Percentiles rank a stretch among this genome's conserved stretches.
These are phyloP conservation scores for Exophiala lecanii-corni DNA, from an alignment of 2,329 filamentous ascomycete species.

Conservation along the genomic window DNA sequence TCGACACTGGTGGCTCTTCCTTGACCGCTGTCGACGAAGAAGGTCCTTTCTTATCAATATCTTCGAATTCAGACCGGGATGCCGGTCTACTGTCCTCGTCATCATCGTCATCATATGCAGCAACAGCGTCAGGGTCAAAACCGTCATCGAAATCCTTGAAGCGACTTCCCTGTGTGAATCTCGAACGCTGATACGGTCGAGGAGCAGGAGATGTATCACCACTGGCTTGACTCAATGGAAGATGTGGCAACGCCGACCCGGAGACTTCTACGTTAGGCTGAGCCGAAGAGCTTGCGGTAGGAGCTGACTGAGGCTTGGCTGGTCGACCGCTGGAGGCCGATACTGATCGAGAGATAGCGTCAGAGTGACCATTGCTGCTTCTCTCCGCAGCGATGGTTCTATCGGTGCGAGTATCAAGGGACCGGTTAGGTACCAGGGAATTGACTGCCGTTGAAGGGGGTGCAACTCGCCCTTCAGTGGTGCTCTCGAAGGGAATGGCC, in stretches of 20 bases:
- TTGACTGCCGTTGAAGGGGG: constrained; percentile 19
- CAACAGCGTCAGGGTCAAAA: constrained; percentile 39
- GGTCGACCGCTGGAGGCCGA: not conserved
- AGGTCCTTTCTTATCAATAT: not conserved
- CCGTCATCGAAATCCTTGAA: constrained; percentile 72
- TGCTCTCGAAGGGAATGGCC: constrained; percentile 53
- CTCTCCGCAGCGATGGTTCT: constrained; percentile 4
- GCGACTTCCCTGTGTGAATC: constrained; percentile 34
- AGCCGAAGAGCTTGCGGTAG: constrained; percentile 32
- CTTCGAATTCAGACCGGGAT: constrained; percentile 2
- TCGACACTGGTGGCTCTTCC: constrained; percentile 26
- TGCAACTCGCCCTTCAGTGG: constrained; percentile 12
- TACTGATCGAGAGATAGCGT: not conserved
- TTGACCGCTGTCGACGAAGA: constrained; percentile 16
- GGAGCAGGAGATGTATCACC: constrained; percentile 23
- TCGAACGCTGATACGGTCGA: constrained; percentile 31
- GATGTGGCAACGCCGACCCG: constrained; percentile 4
- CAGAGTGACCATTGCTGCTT: not conserved
- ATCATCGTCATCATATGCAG: constrained; percentile 21
- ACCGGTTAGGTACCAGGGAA: constrained; percentile 11
- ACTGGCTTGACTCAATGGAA: constrained; percentile 11
- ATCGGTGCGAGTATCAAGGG: constrained; percentile 27
- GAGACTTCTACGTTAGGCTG: constrained; percentile 3
- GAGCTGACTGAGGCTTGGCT: constrained; percentile 7
- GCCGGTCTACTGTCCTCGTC: constrained; percentile 3